These are phyloP conservation scores for Ophiostoma novo-ulmi DNA, from an alignment of 2,329 filamentous ascomycete species.

Conservation along the genomic window DNA sequence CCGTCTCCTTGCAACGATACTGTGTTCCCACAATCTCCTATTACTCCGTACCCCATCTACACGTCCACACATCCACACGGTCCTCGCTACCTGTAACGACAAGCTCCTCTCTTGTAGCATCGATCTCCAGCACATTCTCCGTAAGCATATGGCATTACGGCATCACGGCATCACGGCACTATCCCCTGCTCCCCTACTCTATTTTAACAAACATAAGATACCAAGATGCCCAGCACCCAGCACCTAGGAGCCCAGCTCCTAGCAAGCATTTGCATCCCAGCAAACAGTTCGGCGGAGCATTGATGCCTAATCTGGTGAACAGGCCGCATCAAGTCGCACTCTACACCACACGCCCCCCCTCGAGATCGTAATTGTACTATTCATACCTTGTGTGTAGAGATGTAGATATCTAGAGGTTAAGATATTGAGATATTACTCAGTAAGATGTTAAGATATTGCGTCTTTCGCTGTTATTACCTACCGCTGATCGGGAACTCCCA, in stretches of 20 bases:
- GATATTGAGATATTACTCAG: not conserved
- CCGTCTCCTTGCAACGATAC: not conserved
- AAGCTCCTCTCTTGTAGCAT: not conserved
- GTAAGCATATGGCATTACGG: not conserved
- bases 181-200: not conserved
- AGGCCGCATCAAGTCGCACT: slow-evolving; percentile 3
- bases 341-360: not conserved
- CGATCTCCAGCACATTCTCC: not conserved
- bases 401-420: too few relatives aligned
- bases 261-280: not conserved
- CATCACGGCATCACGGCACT: not conserved
- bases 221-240: not conserved
- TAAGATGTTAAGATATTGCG: not conserved
- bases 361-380: not conserved
- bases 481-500: slow-evolving; percentile 4
- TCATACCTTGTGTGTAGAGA: too few relatives aligned
- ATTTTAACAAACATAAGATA: not conserved
- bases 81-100: not conserved
- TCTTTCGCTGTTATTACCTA: not conserved
- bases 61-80: not conserved
- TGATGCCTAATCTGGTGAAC: not conserved
- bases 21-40: not conserved
- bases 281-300: not conserved
- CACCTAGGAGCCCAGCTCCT: not conserved
- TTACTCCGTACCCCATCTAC: not conserved